Evolutionary conservation across 306 rosid species (phyloP).

Genomic region (Ormosia emarginata): DNA sequence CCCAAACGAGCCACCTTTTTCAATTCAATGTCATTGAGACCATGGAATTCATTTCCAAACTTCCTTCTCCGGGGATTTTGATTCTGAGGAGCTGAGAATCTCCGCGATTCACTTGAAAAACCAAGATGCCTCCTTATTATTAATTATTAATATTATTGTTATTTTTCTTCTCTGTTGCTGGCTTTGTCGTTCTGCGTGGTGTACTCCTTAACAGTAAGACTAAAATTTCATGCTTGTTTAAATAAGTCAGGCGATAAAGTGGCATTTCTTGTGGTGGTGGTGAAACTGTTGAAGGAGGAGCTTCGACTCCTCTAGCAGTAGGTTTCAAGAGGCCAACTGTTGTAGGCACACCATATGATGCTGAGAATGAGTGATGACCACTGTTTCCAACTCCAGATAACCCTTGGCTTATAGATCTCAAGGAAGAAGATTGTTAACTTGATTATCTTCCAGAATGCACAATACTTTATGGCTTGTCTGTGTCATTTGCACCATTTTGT

Average conservation of each 20-base stretch:
- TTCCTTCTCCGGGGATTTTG: constrained; percentile 19
- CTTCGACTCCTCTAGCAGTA: constrained; percentile 15
- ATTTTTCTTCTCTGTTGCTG: not conserved
- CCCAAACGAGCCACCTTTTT: constrained; percentile 25
- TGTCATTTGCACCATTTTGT: constrained; percentile 27
- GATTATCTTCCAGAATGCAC: constrained; percentile 36
- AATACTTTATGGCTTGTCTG: constrained; percentile 22
- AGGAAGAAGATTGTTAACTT: constrained; percentile 32
- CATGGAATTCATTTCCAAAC: constrained; percentile 24
- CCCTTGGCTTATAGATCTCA: constrained; percentile 40
- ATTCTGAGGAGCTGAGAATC: not conserved
- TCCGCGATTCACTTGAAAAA: not conserved
- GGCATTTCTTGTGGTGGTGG: constrained; percentile 37
- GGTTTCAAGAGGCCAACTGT: constrained; percentile 25
- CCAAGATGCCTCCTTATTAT: not conserved
- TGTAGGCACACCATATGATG: constrained; percentile 38
- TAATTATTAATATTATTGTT: not conserved
- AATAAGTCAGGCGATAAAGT: constrained; percentile 49
- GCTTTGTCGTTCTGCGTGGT: not conserved
- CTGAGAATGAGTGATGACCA: constrained; percentile 41
- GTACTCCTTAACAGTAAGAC: constrained; percentile 44
- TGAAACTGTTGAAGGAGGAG: constrained; percentile 18
- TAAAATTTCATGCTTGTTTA: constrained; percentile 79
- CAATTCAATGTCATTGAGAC: constrained; percentile 45
- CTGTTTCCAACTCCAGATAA: constrained; percentile 55